Conservation (phyloP, 495 filamentous ascomycete genomes). For the Tetracladium marchalianum region DNA sequence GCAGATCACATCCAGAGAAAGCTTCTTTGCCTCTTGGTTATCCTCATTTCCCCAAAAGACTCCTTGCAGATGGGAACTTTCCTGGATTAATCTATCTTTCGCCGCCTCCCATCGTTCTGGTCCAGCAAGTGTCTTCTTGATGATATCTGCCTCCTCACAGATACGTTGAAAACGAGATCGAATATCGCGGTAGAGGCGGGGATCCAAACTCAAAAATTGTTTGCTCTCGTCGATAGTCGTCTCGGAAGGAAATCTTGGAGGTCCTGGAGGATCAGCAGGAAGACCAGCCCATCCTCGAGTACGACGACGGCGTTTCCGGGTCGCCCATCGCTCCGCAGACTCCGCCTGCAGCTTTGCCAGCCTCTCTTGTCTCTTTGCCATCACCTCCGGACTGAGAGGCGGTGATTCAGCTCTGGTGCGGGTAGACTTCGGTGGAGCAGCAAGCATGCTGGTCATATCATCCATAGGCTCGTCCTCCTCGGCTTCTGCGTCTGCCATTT, state of each 20-base stretch:
- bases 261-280: constrained; percentile 62
- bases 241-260: constrained; percentile 72
- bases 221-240: constrained; percentile 76
- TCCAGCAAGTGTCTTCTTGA: constrained; percentile 65
- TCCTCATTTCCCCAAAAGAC: constrained; percentile 46
- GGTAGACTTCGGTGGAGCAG: neutral
- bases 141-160: constrained; percentile 52
- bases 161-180: constrained; percentile 60
- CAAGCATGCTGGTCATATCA: constrained; percentile 2
- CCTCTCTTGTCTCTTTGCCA: constrained; percentile 45
- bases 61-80: constrained; percentile 52
- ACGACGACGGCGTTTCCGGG: constrained; percentile 61
- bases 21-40: constrained; percentile 41
- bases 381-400: constrained; percentile 39
- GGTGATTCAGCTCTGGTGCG: constrained; percentile 23
- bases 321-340: constrained; percentile 51
- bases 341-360: constrained; percentile 49
- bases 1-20: constrained; percentile 69
- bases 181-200: constrained; percentile 48
- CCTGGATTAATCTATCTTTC: constrained; percentile 57
- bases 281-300: constrained; percentile 63
- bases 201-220: constrained; percentile 54
- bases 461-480: constrained; percentile 11
- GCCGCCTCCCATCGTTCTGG: constrained; percentile 63
- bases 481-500: constrained; percentile 13